Evolutionary conservation across 2,329 filamentous ascomycete species (phyloP).

Genomic region (Aspergillus aculeatus): DNA sequence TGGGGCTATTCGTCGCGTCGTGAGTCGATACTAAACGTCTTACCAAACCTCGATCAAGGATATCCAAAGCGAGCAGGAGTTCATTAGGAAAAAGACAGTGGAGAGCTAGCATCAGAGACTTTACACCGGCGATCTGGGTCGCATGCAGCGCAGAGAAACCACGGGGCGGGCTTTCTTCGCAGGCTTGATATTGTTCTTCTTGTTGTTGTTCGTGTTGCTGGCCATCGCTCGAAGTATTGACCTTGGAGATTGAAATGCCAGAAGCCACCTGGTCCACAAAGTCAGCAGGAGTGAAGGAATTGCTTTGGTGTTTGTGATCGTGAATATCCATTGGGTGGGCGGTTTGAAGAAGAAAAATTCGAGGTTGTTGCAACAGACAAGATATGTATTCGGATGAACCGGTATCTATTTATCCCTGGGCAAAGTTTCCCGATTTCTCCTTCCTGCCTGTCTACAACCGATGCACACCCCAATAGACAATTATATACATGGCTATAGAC

Average conservation of each 20-base stretch:
- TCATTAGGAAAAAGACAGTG: conserved; percentile 82
- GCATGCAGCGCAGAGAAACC: conserved; percentile 25
- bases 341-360: neutral
- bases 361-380: too few species aligned
- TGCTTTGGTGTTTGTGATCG: too few species aligned
- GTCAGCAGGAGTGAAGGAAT: neutral
- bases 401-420: too few species aligned
- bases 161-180: conserved; percentile 8
- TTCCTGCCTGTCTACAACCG: too few species aligned
- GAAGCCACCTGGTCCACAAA: conserved; percentile 29
- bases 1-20: neutral
- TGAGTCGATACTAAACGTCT: conserved; percentile 47
- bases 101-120: conserved; percentile 69
- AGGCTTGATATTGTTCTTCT: conserved; percentile 4
- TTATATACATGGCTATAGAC: too few species aligned
- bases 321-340: neutral
- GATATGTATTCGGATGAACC: too few species aligned
- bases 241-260: conserved; percentile 16
- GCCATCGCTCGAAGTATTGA: conserved; percentile 1
- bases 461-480: too few species aligned
- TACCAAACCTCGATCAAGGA: conserved; percentile 76
- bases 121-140: conserved; percentile 31
- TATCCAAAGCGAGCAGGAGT: conserved; percentile 79
- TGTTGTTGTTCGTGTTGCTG: conserved; percentile 4
- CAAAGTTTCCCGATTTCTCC: too few species aligned